Percentiles rank a stretch among this genome's conserved stretches.
These are phyloP conservation scores for Alternaria consortialis DNA, from an alignment of 2,329 filamentous ascomycete genomes.

Conservation along the genomic window DNA sequence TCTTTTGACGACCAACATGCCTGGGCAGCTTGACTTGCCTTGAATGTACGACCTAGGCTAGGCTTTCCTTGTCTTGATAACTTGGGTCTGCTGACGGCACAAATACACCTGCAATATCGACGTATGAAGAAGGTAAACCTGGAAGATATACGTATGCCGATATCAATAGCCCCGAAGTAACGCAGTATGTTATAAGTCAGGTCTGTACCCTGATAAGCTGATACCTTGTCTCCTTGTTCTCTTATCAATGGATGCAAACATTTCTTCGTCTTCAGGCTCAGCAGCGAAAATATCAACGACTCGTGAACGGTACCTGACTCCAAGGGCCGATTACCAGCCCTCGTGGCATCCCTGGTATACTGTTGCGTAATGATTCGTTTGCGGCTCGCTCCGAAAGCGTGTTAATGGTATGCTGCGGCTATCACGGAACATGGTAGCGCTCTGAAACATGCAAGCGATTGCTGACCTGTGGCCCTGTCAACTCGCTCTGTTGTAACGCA, in stretches of 20 bases:
- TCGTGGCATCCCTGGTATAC: constrained; percentile 5
- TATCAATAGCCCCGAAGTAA: neutral
- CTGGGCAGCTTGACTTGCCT: constrained; percentile 7
- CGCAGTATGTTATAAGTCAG: neutral
- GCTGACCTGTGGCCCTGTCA: constrained; percentile 5
- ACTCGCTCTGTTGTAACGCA: neutral
- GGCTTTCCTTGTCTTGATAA: neutral
- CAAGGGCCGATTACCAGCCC: constrained; percentile 6
- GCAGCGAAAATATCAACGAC: neutral
- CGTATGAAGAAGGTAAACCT: neutral
- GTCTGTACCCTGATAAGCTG: neutral
- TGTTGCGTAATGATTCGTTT: constrained; percentile 6
- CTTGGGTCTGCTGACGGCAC: neutral
- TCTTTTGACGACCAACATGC: neutral
- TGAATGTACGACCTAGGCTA: neutral
- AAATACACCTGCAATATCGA: neutral
- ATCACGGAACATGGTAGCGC: constrained; percentile 9
- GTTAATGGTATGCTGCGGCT: constrained; percentile 11
- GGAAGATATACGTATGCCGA: neutral
- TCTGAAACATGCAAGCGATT: constrained; percentile 3
- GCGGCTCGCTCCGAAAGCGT: constrained; percentile 11
- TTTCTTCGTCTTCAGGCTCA: neutral
- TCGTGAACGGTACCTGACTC: neutral
- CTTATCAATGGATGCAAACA: no score
- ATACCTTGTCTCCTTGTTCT: no score